Percentiles rank a stretch among this genome's conserved stretches.
Conservation (phyloP, 768 basidiomycete species). For the Naganishia onofrii region DNA sequence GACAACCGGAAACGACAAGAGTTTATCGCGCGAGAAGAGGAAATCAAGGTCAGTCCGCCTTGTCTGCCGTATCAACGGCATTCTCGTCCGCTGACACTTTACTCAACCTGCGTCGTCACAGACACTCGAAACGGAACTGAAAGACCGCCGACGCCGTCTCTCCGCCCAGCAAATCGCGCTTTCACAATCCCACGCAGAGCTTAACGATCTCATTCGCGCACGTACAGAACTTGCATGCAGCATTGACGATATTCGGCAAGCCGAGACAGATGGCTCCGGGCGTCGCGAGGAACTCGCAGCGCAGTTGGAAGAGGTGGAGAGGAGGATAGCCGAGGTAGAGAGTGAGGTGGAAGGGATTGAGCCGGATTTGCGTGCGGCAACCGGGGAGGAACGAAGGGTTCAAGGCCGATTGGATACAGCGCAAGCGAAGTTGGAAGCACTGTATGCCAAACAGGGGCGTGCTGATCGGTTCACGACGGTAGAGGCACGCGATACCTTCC, state of each 20-base stretch:
- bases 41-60: constrained; percentile 65
- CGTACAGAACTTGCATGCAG: constrained; percentile 83
- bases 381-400: constrained; percentile 54
- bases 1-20: constrained; percentile 78
- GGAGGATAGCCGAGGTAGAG: constrained; percentile 61
- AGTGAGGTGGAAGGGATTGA: background rate
- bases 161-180: constrained; percentile 70
- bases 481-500: constrained; percentile 75
- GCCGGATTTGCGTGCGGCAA: constrained; percentile 66
- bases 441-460: constrained; percentile 89
- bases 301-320: constrained; percentile 66
- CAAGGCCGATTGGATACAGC: constrained; percentile 72
- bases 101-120: constrained; percentile 44
- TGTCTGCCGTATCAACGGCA: background rate
- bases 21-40: constrained; percentile 77
- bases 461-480: constrained; percentile 77
- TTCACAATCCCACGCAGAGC: constrained; percentile 73
- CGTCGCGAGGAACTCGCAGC: constrained; percentile 62
- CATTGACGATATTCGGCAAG: constrained; percentile 70
- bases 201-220: constrained; percentile 78
- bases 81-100: background rate
- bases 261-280: constrained; percentile 65
- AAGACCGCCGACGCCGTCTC: constrained; percentile 66
- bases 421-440: constrained; percentile 65
- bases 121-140: constrained; percentile 71